phyloP scores from a whole-genome alignment of 208 protist species.

The Wallacemonas sp. region DNA sequence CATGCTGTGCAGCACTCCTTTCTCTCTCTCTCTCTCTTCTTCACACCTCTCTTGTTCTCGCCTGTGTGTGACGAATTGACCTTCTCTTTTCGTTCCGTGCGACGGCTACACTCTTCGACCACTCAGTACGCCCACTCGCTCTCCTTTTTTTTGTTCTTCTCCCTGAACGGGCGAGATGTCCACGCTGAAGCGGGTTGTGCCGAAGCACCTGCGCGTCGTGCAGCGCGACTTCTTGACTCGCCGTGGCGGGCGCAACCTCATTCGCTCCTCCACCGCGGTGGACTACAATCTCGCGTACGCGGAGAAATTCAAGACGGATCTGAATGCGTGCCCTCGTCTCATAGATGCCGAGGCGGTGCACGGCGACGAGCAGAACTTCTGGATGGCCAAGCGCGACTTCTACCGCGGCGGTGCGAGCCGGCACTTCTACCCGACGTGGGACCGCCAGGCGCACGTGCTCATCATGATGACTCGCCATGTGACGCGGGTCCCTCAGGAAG shows the following conservation, averaged over 20 bases:
- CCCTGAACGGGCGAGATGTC: background rate
- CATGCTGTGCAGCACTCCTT: background rate
- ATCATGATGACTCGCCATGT: slow-evolving; percentile 73
- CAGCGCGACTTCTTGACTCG: slow-evolving; percentile 71
- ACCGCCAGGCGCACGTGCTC: slow-evolving; percentile 74
- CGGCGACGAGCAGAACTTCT: slow-evolving; percentile 82
- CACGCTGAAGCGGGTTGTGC: slow-evolving; percentile 25
- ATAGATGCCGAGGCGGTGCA: slow-evolving; percentile 82
- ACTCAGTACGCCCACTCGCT: no score
- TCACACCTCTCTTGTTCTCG: slow-evolving; percentile 2
- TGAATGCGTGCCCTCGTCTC: slow-evolving; percentile 48
- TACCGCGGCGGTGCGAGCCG: slow-evolving; percentile 36
- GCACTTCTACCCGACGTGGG: slow-evolving; percentile 68
- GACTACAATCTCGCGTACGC: slow-evolving; percentile 65
- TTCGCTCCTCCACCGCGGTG: slow-evolving; percentile 42
- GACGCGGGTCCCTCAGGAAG: slow-evolving; percentile 73
- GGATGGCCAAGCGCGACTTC: slow-evolving; percentile 63
- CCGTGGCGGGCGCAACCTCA: slow-evolving; percentile 52
- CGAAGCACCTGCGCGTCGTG: slow-evolving; percentile 56
- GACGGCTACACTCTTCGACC: no score
- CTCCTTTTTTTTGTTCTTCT: no score
- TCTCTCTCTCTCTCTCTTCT: background rate
- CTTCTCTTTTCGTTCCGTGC: no score
- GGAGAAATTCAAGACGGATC: slow-evolving; percentile 25
- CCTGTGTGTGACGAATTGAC: no score